These are phyloP conservation scores for Chlorella sp. DNA, from an alignment of 139 green algal genomes.

Conservation along the genomic window DNA sequence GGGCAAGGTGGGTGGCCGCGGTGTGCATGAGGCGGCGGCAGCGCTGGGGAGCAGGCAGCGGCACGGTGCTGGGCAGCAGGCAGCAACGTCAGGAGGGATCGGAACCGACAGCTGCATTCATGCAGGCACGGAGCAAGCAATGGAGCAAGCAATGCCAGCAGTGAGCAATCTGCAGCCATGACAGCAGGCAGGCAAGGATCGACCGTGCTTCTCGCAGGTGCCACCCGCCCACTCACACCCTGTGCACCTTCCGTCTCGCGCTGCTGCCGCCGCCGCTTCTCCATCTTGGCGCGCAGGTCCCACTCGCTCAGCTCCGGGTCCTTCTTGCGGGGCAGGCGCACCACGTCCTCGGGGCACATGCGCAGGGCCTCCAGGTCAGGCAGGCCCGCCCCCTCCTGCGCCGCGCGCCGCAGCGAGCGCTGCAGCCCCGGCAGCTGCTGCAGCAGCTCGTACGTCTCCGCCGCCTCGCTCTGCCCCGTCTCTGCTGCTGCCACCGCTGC, in stretches of 20 bases:
- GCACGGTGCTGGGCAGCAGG: neutral
- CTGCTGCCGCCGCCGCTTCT: constrained; percentile 40
- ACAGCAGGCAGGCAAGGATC: neutral
- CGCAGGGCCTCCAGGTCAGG: neutral
- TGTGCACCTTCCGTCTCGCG: neutral
- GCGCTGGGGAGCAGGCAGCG: neutral
- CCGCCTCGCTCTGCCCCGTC: neutral
- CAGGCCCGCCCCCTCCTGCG: constrained; percentile 2
- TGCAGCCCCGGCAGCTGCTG: constrained; percentile 16
- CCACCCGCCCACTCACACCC: no score
- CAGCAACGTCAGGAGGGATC: neutral
- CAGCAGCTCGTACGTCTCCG: constrained; percentile 7
- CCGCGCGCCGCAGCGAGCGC: neutral
- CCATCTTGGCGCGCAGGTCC: constrained; percentile 45
- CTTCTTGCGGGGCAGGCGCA: neutral
- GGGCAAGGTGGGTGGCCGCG: neutral
- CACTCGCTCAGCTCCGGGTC: constrained; percentile 35
- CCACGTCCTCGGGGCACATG: neutral
- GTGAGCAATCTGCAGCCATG: neutral
- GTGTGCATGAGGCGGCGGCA: neutral
- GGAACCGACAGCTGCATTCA: neutral
- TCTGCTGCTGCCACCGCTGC: neutral
- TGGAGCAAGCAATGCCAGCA: neutral
- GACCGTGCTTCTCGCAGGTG: neutral
- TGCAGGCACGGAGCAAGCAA: neutral